Conservation (phyloP, 2,329 filamentous ascomycete species). For the Colletotrichum spaethianum region DNA sequence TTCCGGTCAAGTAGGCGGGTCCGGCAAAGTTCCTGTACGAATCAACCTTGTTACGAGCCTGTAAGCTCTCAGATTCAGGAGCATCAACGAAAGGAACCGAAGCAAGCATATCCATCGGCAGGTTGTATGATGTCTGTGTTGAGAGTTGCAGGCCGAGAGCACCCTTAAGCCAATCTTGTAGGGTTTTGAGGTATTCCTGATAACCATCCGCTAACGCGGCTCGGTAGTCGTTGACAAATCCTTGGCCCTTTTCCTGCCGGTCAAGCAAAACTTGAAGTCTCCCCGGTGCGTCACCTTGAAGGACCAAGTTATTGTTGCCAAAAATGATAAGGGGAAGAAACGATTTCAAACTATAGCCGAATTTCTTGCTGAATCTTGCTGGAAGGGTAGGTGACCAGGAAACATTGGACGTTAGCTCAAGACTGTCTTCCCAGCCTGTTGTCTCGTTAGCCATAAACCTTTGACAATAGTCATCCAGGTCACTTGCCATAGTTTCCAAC, state of each 20-base stretch:
- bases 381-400: constrained; percentile 55
- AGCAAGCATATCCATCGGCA: constrained; percentile 58
- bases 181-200: constrained; percentile 21
- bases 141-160: constrained; percentile 53
- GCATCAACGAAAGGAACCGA: constrained; percentile 54
- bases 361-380: constrained; percentile 47
- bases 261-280: background rate
- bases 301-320: constrained; percentile 24
- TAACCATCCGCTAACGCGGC: constrained; percentile 16
- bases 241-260: background rate
- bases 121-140: constrained; percentile 56
- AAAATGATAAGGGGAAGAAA: constrained; percentile 52
- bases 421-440: constrained; percentile 51
- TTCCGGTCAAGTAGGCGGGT: constrained; percentile 54
- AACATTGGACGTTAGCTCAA: constrained; percentile 50
- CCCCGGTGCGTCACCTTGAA: constrained; percentile 2
- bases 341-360: constrained; percentile 51
- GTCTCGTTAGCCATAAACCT: too few species aligned
- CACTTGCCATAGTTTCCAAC: constrained; percentile 51
- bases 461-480: too few species aligned
- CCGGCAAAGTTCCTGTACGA: constrained; percentile 57
- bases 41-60: constrained; percentile 54
- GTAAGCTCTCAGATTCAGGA: constrained; percentile 58
- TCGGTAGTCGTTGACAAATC: constrained; percentile 30
- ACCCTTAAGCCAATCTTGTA: constrained; percentile 16